Base-by-base conservation (phyloP, 805 yeast genomes). In the Saccharomycopsis malanga region DNA sequence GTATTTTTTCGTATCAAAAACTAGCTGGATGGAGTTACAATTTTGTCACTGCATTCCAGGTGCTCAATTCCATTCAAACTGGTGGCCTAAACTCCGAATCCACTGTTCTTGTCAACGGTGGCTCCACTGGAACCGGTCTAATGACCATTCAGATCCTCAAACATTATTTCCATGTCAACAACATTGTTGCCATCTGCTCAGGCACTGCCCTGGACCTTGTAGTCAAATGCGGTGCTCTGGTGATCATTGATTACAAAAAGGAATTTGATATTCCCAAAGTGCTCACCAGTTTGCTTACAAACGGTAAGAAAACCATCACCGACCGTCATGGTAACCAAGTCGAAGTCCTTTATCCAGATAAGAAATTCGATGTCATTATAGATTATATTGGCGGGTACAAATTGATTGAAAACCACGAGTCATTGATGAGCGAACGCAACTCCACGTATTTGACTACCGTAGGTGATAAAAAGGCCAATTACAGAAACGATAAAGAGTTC, bases 341-440 rank as follows among this genome's bases (percentile, higher is more conserved):
- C 17, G 49, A 58, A 17, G 54, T 55, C 20, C 56, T 52, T 22
- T 65, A 60, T 46, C 56, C 55, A 29, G 65, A 65, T 52, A 74
- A 75, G 14, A 70, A 73, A 54, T 86, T 78, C 57, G 85, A 83
- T 57, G 57, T 74, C 4, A 75, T 84, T n/a, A 57, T 83, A 10
- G 95, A 87, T 63, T 73, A 81, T 52, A 73, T 78, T 43, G 93
- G 96, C 35, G 84, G 84, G 37, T 68, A 69, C 40, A 77, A 74
- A 27, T 69, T 83, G 4, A 60, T 79, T 23, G 51, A 49, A 14
- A 34, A 45, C 27, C 41, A 45, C 20, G 24, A 34, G 12, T 18
- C 21, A 15, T 27, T 48, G 10, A 18, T 52, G 15, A 49, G 46
- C n/a, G 50, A 45, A 7, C 43, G 44, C 20, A 49, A 44, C 22